These are phyloP conservation scores for Coemansia umbellata DNA, from an alignment of 192 early-diverging fungal species.

Conservation along the genomic window DNA sequence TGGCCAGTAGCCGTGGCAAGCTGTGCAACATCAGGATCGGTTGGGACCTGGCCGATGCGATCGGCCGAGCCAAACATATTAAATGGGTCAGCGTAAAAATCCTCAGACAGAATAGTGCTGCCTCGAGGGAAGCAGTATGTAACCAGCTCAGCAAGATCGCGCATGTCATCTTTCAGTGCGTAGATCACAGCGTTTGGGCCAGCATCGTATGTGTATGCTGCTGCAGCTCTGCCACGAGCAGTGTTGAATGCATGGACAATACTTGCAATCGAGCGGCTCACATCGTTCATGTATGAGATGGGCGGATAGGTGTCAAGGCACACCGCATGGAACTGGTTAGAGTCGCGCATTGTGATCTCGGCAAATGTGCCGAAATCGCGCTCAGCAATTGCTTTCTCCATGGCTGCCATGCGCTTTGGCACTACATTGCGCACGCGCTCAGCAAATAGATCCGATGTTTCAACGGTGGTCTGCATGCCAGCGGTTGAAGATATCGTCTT, in stretches of 20 bases:
- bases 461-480: conserved; percentile 97
- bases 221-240: conserved; percentile 55
- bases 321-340: conserved; percentile 98
- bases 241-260: conserved; percentile 85
- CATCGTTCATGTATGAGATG: conserved; percentile 97
- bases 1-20: conserved; percentile 31
- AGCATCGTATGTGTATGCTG: conserved; percentile 98
- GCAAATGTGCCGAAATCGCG: conserved; percentile 91
- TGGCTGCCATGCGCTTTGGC: conserved; percentile 82
- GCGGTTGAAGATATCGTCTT: conserved; percentile 88
- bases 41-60: conserved; percentile 41
- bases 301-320: conserved; percentile 99
- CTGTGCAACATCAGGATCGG: conserved; percentile 12
- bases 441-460: conserved; percentile 81
- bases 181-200: conserved; percentile 99
- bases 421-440: conserved; percentile 85
- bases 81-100: conserved; percentile 61
- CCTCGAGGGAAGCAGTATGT: conserved; percentile 79
- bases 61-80: conserved; percentile 52
- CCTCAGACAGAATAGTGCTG: conserved; percentile 15
- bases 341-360: conserved; percentile 94
- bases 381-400: conserved; percentile 77
- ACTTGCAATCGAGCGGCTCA: conserved; percentile 81
- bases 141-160: conserved; percentile 79
- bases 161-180: conserved; percentile 72